A percentile compares a stretch with the other conserved stretches of the same genome.
phyloP scores from a whole-genome alignment of 2,329 filamentous ascomycete species.

The Cyphellophora attinorum region DNA sequence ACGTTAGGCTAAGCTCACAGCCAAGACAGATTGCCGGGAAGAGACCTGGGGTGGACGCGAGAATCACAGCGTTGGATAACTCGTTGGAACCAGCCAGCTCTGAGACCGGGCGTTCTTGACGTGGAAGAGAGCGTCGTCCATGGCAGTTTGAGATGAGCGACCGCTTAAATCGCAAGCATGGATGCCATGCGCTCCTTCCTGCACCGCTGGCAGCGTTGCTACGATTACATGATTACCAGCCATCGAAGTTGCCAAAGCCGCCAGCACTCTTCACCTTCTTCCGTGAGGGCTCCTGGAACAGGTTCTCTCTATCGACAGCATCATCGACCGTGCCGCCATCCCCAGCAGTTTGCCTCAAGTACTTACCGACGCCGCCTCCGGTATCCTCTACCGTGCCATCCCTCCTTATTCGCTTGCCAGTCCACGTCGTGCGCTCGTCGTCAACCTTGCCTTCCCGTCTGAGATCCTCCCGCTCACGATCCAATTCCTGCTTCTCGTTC shows the following conservation, averaged over 20 bases:
- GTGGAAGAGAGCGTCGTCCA: too few relatives aligned
- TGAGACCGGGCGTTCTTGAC: too few relatives aligned
- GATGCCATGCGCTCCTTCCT: too few relatives aligned
- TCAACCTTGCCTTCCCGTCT: conserved; percentile 43
- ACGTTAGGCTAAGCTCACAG: too few relatives aligned
- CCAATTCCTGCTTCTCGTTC: conserved; percentile 50
- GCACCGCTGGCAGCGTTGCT: too few relatives aligned
- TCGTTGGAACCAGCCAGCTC: too few relatives aligned
- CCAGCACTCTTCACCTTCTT: conserved; percentile 67
- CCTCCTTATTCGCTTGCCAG: conserved; percentile 74
- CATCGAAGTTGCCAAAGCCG: conserved; percentile 92
- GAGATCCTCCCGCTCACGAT: conserved; percentile 24
- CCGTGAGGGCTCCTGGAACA: conserved; percentile 59
- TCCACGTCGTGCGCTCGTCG: conserved; percentile 90
- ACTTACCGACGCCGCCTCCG: conserved; percentile 61
- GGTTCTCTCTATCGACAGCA: conserved; percentile 51
- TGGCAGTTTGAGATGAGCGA: too few relatives aligned
- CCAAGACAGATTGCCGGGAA: too few relatives aligned
- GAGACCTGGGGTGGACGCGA: too few relatives aligned
- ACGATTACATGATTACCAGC: conserved; percentile 54
- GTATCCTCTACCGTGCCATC: conserved; percentile 51
- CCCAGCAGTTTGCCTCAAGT: conserved; percentile 56
- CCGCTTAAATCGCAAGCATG: too few relatives aligned
- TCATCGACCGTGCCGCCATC: conserved; percentile 21
- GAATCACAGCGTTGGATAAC: too few relatives aligned